Evolutionary conservation across 352 stramenopile species (phyloP).

Genomic region (Phytopythium litorale): DNA sequence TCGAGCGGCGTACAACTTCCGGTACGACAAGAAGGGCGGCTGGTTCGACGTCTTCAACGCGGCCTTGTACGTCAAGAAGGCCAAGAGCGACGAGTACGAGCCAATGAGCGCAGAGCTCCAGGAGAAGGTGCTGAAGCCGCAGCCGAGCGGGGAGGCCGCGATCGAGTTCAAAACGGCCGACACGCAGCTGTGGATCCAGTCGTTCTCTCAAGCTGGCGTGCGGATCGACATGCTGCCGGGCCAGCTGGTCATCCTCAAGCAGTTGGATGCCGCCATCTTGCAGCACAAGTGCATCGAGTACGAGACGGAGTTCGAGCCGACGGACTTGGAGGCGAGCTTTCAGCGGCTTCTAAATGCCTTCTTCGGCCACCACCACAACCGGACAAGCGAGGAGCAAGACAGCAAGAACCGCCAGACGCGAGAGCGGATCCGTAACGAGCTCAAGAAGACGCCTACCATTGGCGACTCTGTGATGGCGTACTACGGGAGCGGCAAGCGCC

Average conservation of each 20-base stretch:
- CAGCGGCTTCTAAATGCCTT: slow-evolving; percentile 62
- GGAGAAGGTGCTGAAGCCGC: slow-evolving; percentile 34
- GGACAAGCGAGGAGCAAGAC: slow-evolving; percentile 36
- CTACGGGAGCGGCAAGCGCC: slow-evolving; percentile 39
- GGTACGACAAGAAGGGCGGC: slow-evolving; percentile 28
- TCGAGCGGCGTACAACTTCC: slow-evolving; percentile 39
- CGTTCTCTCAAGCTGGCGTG: slow-evolving; percentile 41
- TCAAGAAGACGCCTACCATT: slow-evolving; percentile 49
- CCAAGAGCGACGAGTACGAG: slow-evolving; percentile 21
- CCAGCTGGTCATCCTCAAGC: slow-evolving; percentile 54
- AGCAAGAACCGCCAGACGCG: slow-evolving; percentile 35
- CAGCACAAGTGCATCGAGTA: slow-evolving; percentile 62
- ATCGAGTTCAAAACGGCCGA: slow-evolving; percentile 57
- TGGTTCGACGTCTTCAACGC: slow-evolving; percentile 64
- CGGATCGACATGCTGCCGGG: slow-evolving; percentile 44
- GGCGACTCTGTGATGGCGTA: slow-evolving; percentile 58
- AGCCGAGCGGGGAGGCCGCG: slow-evolving; percentile 23
- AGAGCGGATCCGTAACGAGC: slow-evolving; percentile 38
- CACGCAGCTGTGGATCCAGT: slow-evolving; percentile 52
- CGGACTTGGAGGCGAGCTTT: slow-evolving; percentile 69
- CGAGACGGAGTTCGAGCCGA: slow-evolving; percentile 49
- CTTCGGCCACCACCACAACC: slow-evolving; percentile 40
- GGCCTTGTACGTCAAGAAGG: slow-evolving; percentile 30
- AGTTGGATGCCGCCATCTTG: slow-evolving; percentile 44
- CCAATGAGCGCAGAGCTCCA: slow-evolving; percentile 24